Percentiles rank a stretch among this genome's conserved stretches.
phyloP scores from a whole-genome alignment of 1,139 yeast genomes.

The Scheffersomyces stambukii region DNA sequence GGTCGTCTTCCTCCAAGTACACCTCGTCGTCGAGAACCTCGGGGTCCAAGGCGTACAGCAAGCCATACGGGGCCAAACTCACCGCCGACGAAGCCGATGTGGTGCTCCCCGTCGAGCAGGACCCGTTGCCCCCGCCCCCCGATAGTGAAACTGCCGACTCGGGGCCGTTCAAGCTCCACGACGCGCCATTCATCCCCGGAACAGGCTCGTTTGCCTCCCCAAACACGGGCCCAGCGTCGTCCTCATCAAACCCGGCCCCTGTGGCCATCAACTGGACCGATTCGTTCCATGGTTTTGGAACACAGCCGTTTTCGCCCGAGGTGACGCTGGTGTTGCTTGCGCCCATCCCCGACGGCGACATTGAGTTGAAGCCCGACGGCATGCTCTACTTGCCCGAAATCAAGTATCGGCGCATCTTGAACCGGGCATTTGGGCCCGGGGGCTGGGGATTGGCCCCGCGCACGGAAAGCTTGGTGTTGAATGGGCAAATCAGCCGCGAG shows the following conservation, averaged over 20 bases:
- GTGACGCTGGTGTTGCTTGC: conserved; percentile 57
- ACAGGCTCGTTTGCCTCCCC: no score
- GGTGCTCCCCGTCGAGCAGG: no score
- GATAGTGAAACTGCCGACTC: no score
- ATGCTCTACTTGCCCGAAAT: conserved; percentile 88
- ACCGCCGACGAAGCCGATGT: no score
- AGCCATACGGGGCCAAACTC: no score
- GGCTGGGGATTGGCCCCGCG: conserved; percentile 99
- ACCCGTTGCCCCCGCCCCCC: no score
- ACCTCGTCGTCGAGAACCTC: no score
- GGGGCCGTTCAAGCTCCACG: no score
- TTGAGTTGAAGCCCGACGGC: conserved; percentile 96
- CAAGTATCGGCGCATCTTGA: conserved; percentile 83
- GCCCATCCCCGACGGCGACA: conserved; percentile 61
- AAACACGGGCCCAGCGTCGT: no score
- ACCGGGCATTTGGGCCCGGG: conserved; percentile 94
- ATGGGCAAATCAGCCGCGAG: conserved; percentile 68
- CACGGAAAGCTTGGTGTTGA: conserved; percentile 74
- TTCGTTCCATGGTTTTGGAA: conserved; percentile 80
- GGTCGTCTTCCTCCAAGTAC: no score
- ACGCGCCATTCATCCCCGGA: no score
- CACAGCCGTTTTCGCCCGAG: conserved; percentile 62
- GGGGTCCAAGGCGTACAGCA: no score
- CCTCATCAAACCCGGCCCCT: neutral
- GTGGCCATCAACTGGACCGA: conserved; percentile 57